A percentile compares a stretch with the other conserved stretches of the same genome.
These are phyloP conservation scores for Phytophthora multivora DNA, from an alignment of 352 stramenopile species.

Conservation along the genomic window DNA sequence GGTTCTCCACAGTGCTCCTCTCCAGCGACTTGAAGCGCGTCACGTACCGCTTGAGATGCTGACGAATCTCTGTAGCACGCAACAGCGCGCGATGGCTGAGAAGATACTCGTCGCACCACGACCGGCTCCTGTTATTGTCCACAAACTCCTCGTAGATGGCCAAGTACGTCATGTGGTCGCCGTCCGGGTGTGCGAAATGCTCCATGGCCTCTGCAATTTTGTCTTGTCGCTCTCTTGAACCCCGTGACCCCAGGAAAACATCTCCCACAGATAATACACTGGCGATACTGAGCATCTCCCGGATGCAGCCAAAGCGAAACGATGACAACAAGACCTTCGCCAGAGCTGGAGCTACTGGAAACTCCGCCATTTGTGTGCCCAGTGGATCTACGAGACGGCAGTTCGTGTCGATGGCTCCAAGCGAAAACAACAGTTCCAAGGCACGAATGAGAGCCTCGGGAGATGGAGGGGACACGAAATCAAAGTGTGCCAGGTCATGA, in stretches of 20 bases:
- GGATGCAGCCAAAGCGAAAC: conserved; percentile 80
- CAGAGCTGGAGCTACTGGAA: conserved; percentile 94
- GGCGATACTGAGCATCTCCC: conserved; percentile 95
- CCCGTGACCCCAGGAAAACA: conserved; percentile 65
- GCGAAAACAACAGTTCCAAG: conserved; percentile 70
- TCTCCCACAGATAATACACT: conserved; percentile 95
- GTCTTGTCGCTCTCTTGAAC: conserved; percentile 68
- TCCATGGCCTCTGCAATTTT: conserved; percentile 74
- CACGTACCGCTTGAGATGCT: conserved; percentile 71
- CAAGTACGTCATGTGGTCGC: conserved; percentile 76
- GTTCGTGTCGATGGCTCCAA: conserved; percentile 63
- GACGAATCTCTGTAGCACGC: conserved; percentile 68
- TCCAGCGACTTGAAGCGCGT: conserved; percentile 48
- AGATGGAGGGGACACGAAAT: conserved; percentile 80
- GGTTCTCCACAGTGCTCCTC: not conserved
- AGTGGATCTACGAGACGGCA: conserved; percentile 78
- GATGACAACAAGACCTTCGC: conserved; percentile 76
- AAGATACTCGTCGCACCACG: conserved; percentile 81
- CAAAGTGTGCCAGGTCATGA: conserved; percentile 83
- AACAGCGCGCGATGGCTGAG: conserved; percentile 61
- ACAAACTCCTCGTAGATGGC: conserved; percentile 77
- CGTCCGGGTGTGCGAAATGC: conserved; percentile 66
- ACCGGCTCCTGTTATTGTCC: conserved; percentile 58
- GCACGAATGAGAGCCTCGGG: conserved; percentile 74
- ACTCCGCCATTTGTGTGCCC: conserved; percentile 96